Percentiles rank a stretch among this genome's conserved stretches.
phyloP scores from a whole-genome alignment of 768 basidiomycete genomes.

The Phlebiopsis flavidoalba region DNA sequence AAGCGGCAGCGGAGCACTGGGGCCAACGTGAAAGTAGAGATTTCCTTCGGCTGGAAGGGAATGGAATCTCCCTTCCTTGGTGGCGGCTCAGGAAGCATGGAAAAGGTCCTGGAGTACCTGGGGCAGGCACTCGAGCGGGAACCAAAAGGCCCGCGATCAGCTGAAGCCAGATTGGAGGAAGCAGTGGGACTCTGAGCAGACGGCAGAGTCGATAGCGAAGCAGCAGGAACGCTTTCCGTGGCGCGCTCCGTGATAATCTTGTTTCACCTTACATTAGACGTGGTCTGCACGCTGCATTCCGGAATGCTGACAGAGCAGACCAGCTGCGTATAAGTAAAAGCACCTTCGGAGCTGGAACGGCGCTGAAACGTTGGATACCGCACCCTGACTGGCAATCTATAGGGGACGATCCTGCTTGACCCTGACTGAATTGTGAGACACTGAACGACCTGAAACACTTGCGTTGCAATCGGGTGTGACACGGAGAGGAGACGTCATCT shows the following conservation, averaged over 20 bases:
- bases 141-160: background rate
- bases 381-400: background rate
- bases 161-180: slow-evolving; percentile 7
- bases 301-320: too few relatives aligned
- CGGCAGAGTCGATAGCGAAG: too few relatives aligned
- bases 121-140: background rate
- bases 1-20: background rate
- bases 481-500: background rate
- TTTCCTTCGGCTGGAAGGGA: too few relatives aligned
- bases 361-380: too few relatives aligned
- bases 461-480: background rate
- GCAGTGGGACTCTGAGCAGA: slow-evolving; percentile 2
- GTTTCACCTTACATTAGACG: background rate
- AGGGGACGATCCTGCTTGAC: background rate
- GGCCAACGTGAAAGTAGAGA: background rate
- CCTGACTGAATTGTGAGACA: background rate
- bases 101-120: too few relatives aligned
- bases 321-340: too few relatives aligned
- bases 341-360: too few relatives aligned
- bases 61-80: too few relatives aligned
- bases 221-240: background rate
- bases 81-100: too few relatives aligned
- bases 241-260: background rate
- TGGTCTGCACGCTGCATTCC: background rate
- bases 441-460: background rate